Evolutionary conservation across 2,329 filamentous ascomycete species (phyloP).

Genomic region (Penicillium verrucosum): DNA sequence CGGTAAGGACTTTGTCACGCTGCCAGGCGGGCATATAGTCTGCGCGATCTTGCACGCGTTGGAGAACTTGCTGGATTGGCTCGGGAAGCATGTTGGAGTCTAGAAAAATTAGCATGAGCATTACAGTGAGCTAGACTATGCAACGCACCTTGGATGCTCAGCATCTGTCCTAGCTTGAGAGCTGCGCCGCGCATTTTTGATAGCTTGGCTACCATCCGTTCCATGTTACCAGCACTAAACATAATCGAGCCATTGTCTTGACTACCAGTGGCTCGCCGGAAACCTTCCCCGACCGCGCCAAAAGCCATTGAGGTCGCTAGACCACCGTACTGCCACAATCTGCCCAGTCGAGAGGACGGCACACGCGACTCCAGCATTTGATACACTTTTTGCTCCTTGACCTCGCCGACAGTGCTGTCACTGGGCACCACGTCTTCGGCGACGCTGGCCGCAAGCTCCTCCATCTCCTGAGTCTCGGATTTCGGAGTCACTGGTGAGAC

Average conservation of each 20-base stretch:
- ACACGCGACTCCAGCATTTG: conserved; percentile 84
- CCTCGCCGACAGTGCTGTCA: conserved; percentile 14
- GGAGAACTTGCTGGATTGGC: conserved; percentile 82
- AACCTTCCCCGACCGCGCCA: conserved; percentile 79
- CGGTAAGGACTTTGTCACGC: conserved; percentile 74
- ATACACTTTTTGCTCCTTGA: conserved; percentile 49
- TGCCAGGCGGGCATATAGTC: conserved; percentile 98
- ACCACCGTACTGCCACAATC: conserved; percentile 92
- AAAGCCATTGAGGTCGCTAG: conserved; percentile 94
- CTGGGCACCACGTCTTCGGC: conserved; percentile 38
- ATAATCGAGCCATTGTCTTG: conserved; percentile 69
- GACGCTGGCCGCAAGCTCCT: conserved; percentile 48
- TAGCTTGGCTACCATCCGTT: conserved; percentile 84
- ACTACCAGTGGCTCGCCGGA: conserved; percentile 75
- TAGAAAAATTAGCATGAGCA: conserved; percentile 22
- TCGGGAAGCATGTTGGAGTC: conserved; percentile 91
- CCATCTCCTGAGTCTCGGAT: conserved; percentile 40
- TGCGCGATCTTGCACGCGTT: conserved; percentile 91
- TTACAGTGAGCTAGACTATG: neutral
- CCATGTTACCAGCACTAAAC: conserved; percentile 86
- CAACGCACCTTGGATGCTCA: conserved; percentile 75
- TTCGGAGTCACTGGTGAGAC: neutral
- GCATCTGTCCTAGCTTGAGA: conserved; percentile 95
- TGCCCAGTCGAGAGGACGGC: conserved; percentile 78
- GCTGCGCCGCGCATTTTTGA: conserved; percentile 96